These are phyloP conservation scores for Paramecium primaurelia DNA, from an alignment of 73 alveolate species.

Conservation along the genomic window DNA sequence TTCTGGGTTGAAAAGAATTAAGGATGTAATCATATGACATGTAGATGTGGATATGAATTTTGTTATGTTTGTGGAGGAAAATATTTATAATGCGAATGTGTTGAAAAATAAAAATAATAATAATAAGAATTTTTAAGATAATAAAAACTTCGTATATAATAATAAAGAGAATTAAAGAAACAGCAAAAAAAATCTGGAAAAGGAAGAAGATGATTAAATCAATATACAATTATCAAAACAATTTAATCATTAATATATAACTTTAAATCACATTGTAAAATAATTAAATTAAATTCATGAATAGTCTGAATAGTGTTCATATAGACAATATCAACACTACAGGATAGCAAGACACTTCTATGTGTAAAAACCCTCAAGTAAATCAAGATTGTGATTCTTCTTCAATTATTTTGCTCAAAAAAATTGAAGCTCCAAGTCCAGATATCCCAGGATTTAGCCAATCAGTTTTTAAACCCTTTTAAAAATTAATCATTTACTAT, in stretches of 20 bases:
- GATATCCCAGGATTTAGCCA: background rate
- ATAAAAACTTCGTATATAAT: background rate
- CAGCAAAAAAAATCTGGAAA: background rate
- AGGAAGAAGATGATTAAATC: background rate
- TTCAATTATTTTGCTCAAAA: background rate
- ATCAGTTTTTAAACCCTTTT: background rate
- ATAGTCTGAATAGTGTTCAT: conserved; percentile 5
- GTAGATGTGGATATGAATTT: conserved; percentile 71
- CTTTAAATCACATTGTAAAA: background rate
- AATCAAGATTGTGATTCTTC: conserved; percentile 4
- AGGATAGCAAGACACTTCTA: background rate
- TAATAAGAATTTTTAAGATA: background rate
- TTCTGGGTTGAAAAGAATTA: conserved; percentile 69
- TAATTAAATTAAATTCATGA: background rate
- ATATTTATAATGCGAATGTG: conserved; percentile 62
- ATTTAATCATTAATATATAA: background rate
- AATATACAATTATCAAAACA: background rate
- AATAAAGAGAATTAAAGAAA: background rate
- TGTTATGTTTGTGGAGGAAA: conserved; percentile 72
- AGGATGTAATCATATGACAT: conserved; percentile 73
- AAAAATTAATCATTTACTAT: background rate
- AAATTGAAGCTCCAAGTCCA: conserved; percentile 6
- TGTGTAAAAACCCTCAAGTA: background rate
- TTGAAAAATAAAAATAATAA: conserved; percentile 6
- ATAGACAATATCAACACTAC: background rate